phyloP scores from a whole-genome alignment of 176 grass and related monocot genomes.

The Aegilops tauschii region DNA sequence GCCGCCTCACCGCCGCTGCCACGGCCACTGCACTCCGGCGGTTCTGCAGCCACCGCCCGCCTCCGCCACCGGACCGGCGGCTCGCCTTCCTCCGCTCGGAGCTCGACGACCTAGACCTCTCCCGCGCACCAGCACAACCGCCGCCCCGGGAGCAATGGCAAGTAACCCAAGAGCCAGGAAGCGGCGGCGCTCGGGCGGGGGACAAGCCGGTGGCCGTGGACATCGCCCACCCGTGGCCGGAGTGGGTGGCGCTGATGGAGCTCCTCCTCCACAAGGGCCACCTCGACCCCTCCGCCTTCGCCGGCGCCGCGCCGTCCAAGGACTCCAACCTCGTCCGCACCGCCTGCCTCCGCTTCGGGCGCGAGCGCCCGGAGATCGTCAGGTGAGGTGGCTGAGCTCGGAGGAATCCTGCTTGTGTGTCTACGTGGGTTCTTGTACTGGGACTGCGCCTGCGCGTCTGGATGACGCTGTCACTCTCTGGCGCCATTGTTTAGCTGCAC shows the following conservation, averaged over 20 bases:
- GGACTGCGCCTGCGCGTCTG: too few species aligned
- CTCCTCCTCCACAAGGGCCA: conserved; percentile 52
- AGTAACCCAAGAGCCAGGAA: background rate
- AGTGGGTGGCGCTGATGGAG: conserved; percentile 75
- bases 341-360: conserved; percentile 68
- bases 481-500: conserved; percentile 16
- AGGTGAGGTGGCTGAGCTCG: conserved; percentile 37
- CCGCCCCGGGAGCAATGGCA: conserved; percentile 14
- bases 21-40: background rate
- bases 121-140: background rate
- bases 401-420: background rate
- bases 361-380: conserved; percentile 57
- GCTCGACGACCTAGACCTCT: conserved; percentile 36
- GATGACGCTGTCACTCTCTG: background rate
- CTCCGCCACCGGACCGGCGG: conserved; percentile 23
- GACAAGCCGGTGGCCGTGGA: conserved; percentile 34
- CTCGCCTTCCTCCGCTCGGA: conserved; percentile 51
- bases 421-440: background rate
- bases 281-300: conserved; percentile 45
- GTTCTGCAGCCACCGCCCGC: conserved; percentile 4
- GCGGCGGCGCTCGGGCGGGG: background rate
- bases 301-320: conserved; percentile 29
- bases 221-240: conserved; percentile 67
- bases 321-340: conserved; percentile 67
- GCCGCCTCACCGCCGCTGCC: background rate